These are phyloP conservation scores for Casaregolazyma suthepensis DNA, from an alignment of 1,139 yeast species.

Conservation along the genomic window DNA sequence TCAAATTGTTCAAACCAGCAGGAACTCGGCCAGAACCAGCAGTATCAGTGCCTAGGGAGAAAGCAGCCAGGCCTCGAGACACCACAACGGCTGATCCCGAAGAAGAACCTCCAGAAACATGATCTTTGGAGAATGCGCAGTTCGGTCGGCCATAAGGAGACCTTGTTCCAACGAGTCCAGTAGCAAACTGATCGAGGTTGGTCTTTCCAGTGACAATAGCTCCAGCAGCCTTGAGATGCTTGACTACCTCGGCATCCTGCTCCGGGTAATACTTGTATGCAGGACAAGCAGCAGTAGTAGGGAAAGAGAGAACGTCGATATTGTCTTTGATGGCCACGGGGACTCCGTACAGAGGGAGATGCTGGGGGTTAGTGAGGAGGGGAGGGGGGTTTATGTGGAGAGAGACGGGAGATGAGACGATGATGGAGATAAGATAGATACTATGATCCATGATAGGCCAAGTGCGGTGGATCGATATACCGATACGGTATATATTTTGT, in stretches of 20 bases:
- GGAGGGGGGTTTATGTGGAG: neutral
- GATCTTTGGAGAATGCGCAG: conserved; percentile 64
- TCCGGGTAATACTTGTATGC: conserved; percentile 62
- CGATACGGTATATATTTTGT: too few relatives aligned
- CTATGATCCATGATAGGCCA: too few relatives aligned
- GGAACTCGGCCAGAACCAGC: conserved; percentile 99
- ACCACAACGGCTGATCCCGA: conserved; percentile 95
- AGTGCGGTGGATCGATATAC: too few relatives aligned
- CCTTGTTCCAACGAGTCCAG: conserved; percentile 91
- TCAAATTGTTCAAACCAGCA: conserved; percentile 85
- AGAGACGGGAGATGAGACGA: neutral
- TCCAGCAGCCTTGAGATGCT: conserved; percentile 67
- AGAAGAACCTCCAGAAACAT: conserved; percentile 91
- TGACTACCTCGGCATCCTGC: conserved; percentile 69
- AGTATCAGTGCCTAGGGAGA: conserved; percentile 91
- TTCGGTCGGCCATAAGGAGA: conserved; percentile 90
- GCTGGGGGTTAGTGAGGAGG: conserved; percentile 12
- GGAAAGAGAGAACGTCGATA: conserved; percentile 75
- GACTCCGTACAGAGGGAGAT: conserved; percentile 74
- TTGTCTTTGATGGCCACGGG: conserved; percentile 94
- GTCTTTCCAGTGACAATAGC: conserved; percentile 91
- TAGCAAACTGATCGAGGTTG: conserved; percentile 92
- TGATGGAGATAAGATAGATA: too few relatives aligned
- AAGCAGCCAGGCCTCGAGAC: conserved; percentile 80
- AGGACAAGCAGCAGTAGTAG: conserved; percentile 95